phyloP scores from a whole-genome alignment of 306 rosid species.

The Cercis canadensis region DNA sequence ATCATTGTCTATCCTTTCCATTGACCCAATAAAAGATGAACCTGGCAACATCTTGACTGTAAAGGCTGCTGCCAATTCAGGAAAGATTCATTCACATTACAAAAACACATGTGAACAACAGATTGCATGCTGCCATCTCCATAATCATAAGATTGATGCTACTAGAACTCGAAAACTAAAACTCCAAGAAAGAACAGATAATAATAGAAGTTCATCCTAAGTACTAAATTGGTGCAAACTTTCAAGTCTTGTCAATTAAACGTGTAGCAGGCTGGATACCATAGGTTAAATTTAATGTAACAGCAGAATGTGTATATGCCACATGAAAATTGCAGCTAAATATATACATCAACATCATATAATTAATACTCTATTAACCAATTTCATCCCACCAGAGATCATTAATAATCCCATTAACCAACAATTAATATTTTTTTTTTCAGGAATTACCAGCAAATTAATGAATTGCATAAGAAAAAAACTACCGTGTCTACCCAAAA shows the following conservation, averaged over 20 bases:
- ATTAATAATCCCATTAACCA: neutral
- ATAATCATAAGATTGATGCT: slow-evolving; percentile 4
- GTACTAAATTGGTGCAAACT: neutral
- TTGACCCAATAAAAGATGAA: slow-evolving; percentile 44
- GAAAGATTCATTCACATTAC: slow-evolving; percentile 31
- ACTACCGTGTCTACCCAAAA: neutral
- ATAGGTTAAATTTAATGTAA: neutral
- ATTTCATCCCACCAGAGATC: neutral
- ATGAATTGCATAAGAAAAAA: neutral
- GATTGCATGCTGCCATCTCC: slow-evolving; percentile 9
- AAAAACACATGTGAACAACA: slow-evolving; percentile 18
- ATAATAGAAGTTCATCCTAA: neutral
- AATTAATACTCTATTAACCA: neutral
- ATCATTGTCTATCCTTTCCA: slow-evolving; percentile 54
- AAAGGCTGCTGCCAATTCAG: slow-evolving; percentile 33
- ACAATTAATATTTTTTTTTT: neutral
- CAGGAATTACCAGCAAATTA: neutral
- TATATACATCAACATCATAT: slow-evolving; percentile 3
- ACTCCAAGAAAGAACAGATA: slow-evolving; percentile 20
- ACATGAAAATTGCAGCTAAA: slow-evolving; percentile 1
- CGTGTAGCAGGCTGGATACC: no score
- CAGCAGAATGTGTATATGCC: neutral
- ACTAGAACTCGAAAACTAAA: neutral
- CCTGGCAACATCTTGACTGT: slow-evolving; percentile 40
- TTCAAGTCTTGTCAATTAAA: slow-evolving; percentile 11